Evolutionary conservation across 495 filamentous ascomycete species (phyloP).

Genomic region (Elaphomyces granulatus): DNA sequence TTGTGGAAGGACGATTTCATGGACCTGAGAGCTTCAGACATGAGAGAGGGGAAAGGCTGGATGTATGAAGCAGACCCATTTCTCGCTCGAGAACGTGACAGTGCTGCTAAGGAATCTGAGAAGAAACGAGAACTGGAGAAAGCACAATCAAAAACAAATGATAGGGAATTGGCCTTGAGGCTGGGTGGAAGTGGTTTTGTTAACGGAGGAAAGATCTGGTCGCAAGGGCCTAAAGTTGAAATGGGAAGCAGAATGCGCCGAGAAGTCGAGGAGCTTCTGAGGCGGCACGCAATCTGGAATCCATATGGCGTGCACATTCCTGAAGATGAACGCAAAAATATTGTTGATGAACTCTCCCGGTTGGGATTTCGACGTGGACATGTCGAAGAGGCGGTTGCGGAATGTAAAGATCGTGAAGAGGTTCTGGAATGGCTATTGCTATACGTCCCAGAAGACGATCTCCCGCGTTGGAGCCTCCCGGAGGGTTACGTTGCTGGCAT

Average conservation of each 20-base stretch:
- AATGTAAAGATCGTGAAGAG: slow-evolving; percentile 89
- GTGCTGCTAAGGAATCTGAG: slow-evolving; percentile 51
- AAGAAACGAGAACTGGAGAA: slow-evolving; percentile 56
- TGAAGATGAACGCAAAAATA: slow-evolving; percentile 34
- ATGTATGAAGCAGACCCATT: slow-evolving; percentile 97
- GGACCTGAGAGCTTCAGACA: slow-evolving; percentile 60
- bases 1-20: slow-evolving; percentile 82
- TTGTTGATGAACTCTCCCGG: slow-evolving; percentile 57
- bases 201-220: slow-evolving; percentile 55
- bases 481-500: slow-evolving; percentile 82
- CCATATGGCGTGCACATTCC: slow-evolving; percentile 53
- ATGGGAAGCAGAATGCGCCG: slow-evolving; percentile 67
- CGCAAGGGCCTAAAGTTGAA: slow-evolving; percentile 73
- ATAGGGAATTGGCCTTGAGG: slow-evolving; percentile 32
- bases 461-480: slow-evolving; percentile 78
- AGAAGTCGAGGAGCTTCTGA: slow-evolving; percentile 63
- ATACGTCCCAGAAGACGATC: slow-evolving; percentile 91
- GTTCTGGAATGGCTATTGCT: slow-evolving; percentile 85
- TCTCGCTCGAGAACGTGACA: slow-evolving; percentile 61
- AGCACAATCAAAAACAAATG: slow-evolving; percentile 45
- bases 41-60: slow-evolving; percentile 65
- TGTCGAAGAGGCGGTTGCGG: slow-evolving; percentile 69
- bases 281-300: slow-evolving; percentile 75
- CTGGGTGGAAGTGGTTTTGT: slow-evolving; percentile 17
- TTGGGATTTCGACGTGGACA: slow-evolving; percentile 80